Evolutionary conservation across 495 filamentous ascomycete species (phyloP), one percentile per base, ranked within the genome.

Genomic region (Articulospora tetracladia): DNA sequence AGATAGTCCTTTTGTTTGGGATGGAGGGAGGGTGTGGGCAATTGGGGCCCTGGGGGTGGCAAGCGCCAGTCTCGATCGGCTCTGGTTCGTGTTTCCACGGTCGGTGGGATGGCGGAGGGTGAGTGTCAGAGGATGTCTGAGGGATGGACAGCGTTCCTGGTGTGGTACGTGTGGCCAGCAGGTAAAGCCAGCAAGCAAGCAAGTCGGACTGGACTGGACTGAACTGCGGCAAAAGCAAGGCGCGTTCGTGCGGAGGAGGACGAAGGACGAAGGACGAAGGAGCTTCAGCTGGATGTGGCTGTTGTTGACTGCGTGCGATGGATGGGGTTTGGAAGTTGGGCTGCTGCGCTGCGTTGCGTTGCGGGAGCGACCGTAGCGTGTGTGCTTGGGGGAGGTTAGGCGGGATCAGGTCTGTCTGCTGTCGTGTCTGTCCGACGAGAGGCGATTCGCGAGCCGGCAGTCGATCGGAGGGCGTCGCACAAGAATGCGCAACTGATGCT

Each of bases 31-130:
- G 67, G 41, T 58, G 62, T 64, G 25, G 65, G 64, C 53, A 57
- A 41, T 50, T 65, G 30, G 61, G 65, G 62, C 58, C 67, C 25
- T 63, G 67, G 51, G 58, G 58, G 32, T 10, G 20, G 36, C 55
- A 58, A 53, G 39, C 39, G 39, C 7, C 39, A 44, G 39, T 44
- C 39, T 44, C 3, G 39, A 7, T 44, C n/a, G 39, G 39, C 49
- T 26, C 10, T 11, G 0, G 49, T 27, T 27, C 6, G 24, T 52
- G 27, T 26, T 26, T 26, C 13, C 20, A 19, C 22, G 15, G 12
- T 52, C 4, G 13, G 20, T 22, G 13, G 20, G 24, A 11, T 50
- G 47, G 47, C 47, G 22, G 47, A 25, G 49, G 11, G 11, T 6
- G 27, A 52, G 49, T 13, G 23, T 13, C 6, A 26, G 11, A 52